These are phyloP conservation scores for Fraxinus velutina DNA, from an alignment of 305 asterid genomes.

Conservation along the genomic window DNA sequence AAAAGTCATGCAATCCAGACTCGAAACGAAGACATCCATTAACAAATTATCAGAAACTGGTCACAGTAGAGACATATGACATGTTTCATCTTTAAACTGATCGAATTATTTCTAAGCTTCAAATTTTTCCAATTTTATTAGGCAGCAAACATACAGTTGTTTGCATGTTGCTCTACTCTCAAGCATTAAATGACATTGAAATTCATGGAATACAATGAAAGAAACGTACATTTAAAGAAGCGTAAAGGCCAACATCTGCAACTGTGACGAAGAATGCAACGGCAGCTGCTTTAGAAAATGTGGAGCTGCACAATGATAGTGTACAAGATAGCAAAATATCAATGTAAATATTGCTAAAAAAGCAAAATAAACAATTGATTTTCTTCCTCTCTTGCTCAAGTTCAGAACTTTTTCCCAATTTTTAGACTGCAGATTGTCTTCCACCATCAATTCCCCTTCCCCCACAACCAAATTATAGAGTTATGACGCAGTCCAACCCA, in stretches of 20 bases:
- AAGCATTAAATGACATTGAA: background rate
- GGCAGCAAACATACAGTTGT: background rate
- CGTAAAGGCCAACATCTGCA: constrained; percentile 63
- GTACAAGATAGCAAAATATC: background rate
- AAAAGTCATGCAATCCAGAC: background rate
- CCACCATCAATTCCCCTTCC: background rate
- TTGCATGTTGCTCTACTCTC: background rate
- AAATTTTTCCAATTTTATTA: background rate
- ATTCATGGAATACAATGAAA: background rate
- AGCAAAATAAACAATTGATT: background rate
- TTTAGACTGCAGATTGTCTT: background rate
- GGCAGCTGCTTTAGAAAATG: constrained; percentile 69
- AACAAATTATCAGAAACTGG: background rate
- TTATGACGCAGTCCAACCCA: background rate
- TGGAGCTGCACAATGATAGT: constrained; percentile 48
- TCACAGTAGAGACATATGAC: background rate
- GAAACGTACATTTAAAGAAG: constrained; percentile 61
- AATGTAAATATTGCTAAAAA: background rate
- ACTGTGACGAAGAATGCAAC: constrained; percentile 66
- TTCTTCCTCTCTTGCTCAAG: background rate
- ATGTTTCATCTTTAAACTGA: background rate
- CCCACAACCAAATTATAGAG: background rate
- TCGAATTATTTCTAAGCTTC: background rate
- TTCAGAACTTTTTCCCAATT: background rate
- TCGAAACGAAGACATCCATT: background rate